These are phyloP conservation scores for Pseudogymnoascus sp. DNA, from an alignment of 2,329 filamentous ascomycete species.

Conservation along the genomic window DNA sequence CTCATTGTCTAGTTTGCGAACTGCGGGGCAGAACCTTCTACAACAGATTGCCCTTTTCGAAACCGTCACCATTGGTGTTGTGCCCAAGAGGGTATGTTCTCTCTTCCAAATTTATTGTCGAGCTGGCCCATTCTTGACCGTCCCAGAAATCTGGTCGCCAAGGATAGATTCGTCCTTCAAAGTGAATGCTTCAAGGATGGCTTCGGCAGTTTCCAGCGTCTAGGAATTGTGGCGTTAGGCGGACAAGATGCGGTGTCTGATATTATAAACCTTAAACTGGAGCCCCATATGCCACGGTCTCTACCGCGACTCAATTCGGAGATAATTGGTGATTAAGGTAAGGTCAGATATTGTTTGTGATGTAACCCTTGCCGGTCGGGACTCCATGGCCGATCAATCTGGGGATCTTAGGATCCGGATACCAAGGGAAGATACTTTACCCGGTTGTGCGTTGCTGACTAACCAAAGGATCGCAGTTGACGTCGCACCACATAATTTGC, in stretches of 20 bases:
- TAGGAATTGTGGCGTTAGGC: background rate
- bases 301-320: background rate
- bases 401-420: background rate
- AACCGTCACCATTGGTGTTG: slow-evolving; percentile 1
- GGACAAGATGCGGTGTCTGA: background rate
- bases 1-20: background rate
- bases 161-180: background rate
- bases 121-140: background rate
- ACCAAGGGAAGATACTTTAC: background rate
- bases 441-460: background rate
- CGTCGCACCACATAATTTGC: slow-evolving; percentile 4
- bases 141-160: background rate
- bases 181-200: background rate
- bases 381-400: background rate
- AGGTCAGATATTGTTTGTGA: background rate
- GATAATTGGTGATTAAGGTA: background rate
- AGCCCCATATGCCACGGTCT: background rate
- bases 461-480: background rate
- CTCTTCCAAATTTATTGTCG: background rate
- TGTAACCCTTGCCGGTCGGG: background rate
- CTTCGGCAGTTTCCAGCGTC: background rate
- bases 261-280: background rate
- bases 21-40: background rate
- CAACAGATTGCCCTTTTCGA: background rate
- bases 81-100: slow-evolving; percentile 1